Percentiles rank a stretch among this genome's conserved stretches.
phyloP scores from a whole-genome alignment of 2,329 filamentous ascomycete genomes.

The Colletotrichum musicola region DNA sequence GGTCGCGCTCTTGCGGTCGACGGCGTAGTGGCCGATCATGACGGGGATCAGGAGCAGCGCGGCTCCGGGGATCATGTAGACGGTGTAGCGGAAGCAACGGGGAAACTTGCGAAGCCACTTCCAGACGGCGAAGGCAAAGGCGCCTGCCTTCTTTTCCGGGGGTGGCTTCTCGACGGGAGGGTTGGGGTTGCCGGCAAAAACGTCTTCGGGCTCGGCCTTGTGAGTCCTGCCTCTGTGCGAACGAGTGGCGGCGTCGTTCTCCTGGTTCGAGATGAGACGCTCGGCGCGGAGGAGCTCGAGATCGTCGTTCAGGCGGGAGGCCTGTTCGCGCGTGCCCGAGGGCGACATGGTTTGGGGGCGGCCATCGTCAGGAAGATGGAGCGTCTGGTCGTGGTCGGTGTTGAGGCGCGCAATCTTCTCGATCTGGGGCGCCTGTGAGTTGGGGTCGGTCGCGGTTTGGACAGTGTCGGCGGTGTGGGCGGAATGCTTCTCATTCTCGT shows the following conservation, averaged over 20 bases:
- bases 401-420: slow-evolving; percentile 24
- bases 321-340: slow-evolving; percentile 44
- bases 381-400: slow-evolving; percentile 25
- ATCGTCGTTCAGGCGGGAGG: slow-evolving; percentile 59
- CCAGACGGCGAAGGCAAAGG: slow-evolving; percentile 53
- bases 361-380: slow-evolving; percentile 8
- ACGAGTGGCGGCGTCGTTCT: slow-evolving; percentile 47
- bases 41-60: slow-evolving; percentile 60
- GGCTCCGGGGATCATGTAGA: slow-evolving; percentile 62
- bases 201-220: slow-evolving; percentile 56
- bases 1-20: slow-evolving; percentile 55
- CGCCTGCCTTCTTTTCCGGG: slow-evolving; percentile 41
- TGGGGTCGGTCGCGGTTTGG: slow-evolving; percentile 33
- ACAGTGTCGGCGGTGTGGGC: slow-evolving; percentile 37
- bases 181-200: slow-evolving; percentile 52
- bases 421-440: slow-evolving; percentile 9
- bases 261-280: slow-evolving; percentile 58
- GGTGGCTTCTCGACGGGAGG: slow-evolving; percentile 33
- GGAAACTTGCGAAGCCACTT: slow-evolving; percentile 62
- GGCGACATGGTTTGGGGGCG: slow-evolving; percentile 18
- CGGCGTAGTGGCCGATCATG: slow-evolving; percentile 57
- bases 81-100: slow-evolving; percentile 61
- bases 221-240: slow-evolving; percentile 49
- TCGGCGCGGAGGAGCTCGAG: slow-evolving; percentile 63
- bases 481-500: slow-evolving; percentile 42